phyloP scores from a whole-genome alignment of 768 basidiomycete genomes.

The Podaxis carcinomalis region DNA sequence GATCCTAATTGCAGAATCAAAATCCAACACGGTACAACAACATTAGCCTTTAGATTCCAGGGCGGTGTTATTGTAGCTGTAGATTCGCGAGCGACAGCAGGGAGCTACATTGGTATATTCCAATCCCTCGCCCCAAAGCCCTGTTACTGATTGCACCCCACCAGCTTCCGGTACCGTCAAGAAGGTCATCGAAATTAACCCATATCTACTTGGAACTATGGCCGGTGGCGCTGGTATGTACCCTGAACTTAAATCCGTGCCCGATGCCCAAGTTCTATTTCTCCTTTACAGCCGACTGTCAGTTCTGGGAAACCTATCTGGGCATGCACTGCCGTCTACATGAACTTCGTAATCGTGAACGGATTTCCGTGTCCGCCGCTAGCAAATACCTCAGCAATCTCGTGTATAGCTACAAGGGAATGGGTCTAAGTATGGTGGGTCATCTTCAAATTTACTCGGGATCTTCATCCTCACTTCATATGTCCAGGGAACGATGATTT shows the following conservation, averaged over 20 bases:
- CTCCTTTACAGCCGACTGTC: slow-evolving; percentile 71
- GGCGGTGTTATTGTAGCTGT: slow-evolving; percentile 99
- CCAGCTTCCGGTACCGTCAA: slow-evolving; percentile 95
- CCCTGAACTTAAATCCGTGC: neutral
- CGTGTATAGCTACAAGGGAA: slow-evolving; percentile 97
- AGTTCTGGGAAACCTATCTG: slow-evolving; percentile 98
- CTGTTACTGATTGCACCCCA: neutral
- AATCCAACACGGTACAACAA: slow-evolving; percentile 98
- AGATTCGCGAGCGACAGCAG: slow-evolving; percentile 97
- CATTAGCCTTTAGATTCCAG: slow-evolving; percentile 92
- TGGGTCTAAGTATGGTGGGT: slow-evolving; percentile 97
- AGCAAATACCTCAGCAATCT: slow-evolving; percentile 97
- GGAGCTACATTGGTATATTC: slow-evolving; percentile 87
- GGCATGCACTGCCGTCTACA: slow-evolving; percentile 97
- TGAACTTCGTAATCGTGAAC: slow-evolving; percentile 92
- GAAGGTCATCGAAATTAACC: slow-evolving; percentile 99
- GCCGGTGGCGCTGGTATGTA: slow-evolving; percentile 92
- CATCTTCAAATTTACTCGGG: neutral
- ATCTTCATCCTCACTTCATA: neutral
- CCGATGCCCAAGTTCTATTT: neutral
- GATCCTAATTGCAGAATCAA: slow-evolving; percentile 95
- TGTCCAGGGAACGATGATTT: slow-evolving; percentile 94
- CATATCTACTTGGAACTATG: slow-evolving; percentile 98
- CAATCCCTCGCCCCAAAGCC: neutral
- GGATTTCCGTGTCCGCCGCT: slow-evolving; percentile 98